phyloP scores from a whole-genome alignment of 192 early-diverging fungal genomes.

The Backusella westeae region DNA sequence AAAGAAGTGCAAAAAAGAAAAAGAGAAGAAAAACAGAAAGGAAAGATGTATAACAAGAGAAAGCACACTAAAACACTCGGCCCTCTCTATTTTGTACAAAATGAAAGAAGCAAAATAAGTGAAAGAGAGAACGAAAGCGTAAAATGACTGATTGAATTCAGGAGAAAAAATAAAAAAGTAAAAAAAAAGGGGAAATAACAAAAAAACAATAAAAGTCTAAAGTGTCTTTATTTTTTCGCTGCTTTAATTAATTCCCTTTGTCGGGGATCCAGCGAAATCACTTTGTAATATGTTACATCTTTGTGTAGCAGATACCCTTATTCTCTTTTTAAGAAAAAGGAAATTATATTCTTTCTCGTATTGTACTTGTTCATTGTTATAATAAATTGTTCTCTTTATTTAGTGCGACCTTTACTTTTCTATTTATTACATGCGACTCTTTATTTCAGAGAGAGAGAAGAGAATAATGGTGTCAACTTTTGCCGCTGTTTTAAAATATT shows the following conservation, averaged over 20 bases:
- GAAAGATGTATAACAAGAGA: conserved; percentile 11
- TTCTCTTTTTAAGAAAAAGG: background rate
- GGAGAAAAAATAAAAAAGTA: background rate
- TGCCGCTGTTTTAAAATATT: background rate
- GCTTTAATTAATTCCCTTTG: background rate
- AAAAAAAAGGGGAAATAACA: background rate
- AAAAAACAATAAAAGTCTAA: conserved; percentile 3
- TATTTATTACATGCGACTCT: background rate
- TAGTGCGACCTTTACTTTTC: background rate
- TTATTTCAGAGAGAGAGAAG: background rate
- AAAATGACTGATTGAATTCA: background rate
- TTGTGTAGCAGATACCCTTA: background rate
- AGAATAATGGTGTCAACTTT: too few species aligned
- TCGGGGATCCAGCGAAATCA: background rate
- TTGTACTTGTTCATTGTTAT: background rate
- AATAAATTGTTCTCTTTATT: conserved; percentile 1
- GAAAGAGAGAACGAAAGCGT: conserved; percentile 10
- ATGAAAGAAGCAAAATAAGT: background rate
- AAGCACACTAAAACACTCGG: background rate
- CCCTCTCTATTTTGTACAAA: background rate
- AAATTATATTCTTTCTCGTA: background rate
- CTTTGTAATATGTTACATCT: background rate
- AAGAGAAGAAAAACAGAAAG: background rate
- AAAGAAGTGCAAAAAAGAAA: conserved; percentile 10
- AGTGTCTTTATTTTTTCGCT: background rate